Evolutionary conservation across 331 rosid genomes (phyloP).

Genomic region (Dryas integrifolia): DNA sequence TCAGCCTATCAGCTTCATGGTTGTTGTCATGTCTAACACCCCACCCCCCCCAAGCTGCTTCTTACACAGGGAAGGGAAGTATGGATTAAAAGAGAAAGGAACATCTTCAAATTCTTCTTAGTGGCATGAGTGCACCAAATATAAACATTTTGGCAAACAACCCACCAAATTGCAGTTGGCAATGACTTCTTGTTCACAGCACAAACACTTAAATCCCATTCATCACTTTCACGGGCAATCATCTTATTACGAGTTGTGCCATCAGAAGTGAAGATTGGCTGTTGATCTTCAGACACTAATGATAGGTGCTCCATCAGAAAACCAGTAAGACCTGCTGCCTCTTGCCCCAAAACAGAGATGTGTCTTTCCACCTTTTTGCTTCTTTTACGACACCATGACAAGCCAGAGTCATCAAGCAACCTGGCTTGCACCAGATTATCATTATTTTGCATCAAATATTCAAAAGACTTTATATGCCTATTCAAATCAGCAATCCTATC

Average conservation of each 20-base stretch:
- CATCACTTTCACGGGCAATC: slow-evolving; percentile 38
- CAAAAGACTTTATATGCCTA: slow-evolving; percentile 55
- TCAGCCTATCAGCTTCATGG: slow-evolving; percentile 37
- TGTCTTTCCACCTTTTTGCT: slow-evolving; percentile 29
- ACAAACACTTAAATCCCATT: slow-evolving; percentile 56
- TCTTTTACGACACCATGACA: slow-evolving; percentile 32
- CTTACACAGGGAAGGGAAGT: slow-evolving; percentile 44
- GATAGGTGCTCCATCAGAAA: slow-evolving; percentile 65
- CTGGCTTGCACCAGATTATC: slow-evolving; percentile 32
- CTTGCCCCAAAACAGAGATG: slow-evolving; percentile 60
- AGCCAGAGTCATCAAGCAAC: slow-evolving; percentile 31
- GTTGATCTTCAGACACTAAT: slow-evolving; percentile 43
- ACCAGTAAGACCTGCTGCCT: slow-evolving; percentile 64
- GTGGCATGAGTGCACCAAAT: slow-evolving; percentile 75
- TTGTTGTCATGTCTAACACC: slow-evolving; percentile 29
- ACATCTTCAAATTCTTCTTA: slow-evolving; percentile 61
- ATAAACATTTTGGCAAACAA: slow-evolving; percentile 72
- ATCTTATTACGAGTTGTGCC: slow-evolving; percentile 31
- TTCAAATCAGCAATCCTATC: slow-evolving; percentile 85
- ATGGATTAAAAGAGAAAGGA: slow-evolving; percentile 57
- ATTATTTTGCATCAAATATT: slow-evolving; percentile 56
- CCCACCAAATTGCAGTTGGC: slow-evolving; percentile 77
- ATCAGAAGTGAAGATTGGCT: slow-evolving; percentile 31
- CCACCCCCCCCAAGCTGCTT: slow-evolving; percentile 38
- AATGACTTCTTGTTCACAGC: slow-evolving; percentile 50